A percentile compares a stretch with the other conserved stretches of the same genome.
Evolutionary conservation across 306 rosid genomes (phyloP).

Genomic region (Macrotyloma uniflorum): DNA sequence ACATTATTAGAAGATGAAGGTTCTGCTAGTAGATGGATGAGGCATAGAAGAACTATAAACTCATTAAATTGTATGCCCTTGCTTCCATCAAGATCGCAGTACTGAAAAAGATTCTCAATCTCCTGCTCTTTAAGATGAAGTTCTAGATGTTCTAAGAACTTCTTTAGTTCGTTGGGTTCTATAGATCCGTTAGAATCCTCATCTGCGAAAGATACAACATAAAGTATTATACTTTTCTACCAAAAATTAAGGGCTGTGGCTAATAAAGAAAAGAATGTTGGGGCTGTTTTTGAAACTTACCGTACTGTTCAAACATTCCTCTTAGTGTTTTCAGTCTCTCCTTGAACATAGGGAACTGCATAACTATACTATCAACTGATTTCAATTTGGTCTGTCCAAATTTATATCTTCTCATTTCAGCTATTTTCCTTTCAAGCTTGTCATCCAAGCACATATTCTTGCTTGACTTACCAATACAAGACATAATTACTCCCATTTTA

Average conservation of each 20-base stretch:
- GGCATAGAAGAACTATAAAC: constrained; percentile 88
- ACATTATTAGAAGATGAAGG: constrained; percentile 55
- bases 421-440: constrained; percentile 68
- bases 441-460: constrained; percentile 66
- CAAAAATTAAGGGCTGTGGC: background rate
- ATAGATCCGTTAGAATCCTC: constrained; percentile 82
- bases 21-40: constrained; percentile 74
- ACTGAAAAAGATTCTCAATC: constrained; percentile 69
- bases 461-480: constrained; percentile 48
- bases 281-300: constrained; percentile 50
- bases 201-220: constrained; percentile 52
- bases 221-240: constrained; percentile 15
- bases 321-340: constrained; percentile 63
- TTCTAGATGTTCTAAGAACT: constrained; percentile 66
- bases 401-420: constrained; percentile 59
- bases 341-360: constrained; percentile 76
- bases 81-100: constrained; percentile 85
- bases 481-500: constrained; percentile 64
- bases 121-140: constrained; percentile 67
- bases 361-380: constrained; percentile 70
- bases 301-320: constrained; percentile 76
- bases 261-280: constrained; percentile 9
- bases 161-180: constrained; percentile 68
- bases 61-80: constrained; percentile 85
- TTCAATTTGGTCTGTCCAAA: constrained; percentile 54